Evolutionary conservation across 1,139 yeast species (phyloP), one percentile per base, ranked within the genome.

Genomic region (Pichia sp.): DNA sequence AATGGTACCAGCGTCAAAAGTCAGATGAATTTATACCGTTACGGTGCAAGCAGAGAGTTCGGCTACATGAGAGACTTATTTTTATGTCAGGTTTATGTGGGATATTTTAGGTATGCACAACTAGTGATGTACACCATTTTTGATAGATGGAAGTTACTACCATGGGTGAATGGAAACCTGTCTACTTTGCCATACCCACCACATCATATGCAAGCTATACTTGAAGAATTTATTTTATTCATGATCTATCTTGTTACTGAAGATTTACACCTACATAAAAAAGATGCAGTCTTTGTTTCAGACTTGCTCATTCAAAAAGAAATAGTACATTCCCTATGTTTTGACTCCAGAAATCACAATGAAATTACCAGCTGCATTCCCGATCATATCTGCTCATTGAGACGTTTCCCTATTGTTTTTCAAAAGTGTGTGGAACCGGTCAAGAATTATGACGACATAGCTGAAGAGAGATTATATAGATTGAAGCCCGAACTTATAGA

Each of bases 61-160:
- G 95, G 96, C 0, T 89, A 78, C 64, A 74, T 82, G 62, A 76
- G 95, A 58, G 97, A 91, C 61, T 67, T 91, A 34, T 87, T 79
- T 62, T 72, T 87, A 66, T 74, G 81, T 0, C 98, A 93, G 65
- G 70, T 82, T 0, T 82, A 84, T 57, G 73, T 86, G 58, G 79
- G 80, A 9, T 56, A 47, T 42, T 69, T 76, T n/a, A 70, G 76
- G 30, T 73, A 79, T 26, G 85, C 93, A 0, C 76, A 83, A 53
- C 68, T 76, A 12, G 80, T 81, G 1, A 71, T 87, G 57, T 74
- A 76, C 16, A 76, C 87, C 5, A 70, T 87, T n/a, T 69, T 87
- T 40, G 75, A 79, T 28, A 73, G 95, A 50, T 90, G 96, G 95
- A 77, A 79, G 2, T 67, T 89, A 34, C 57, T 66, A 1, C 66